phyloP scores from a whole-genome alignment of 1,139 yeast genomes.

The Yamadazyma sp. region DNA sequence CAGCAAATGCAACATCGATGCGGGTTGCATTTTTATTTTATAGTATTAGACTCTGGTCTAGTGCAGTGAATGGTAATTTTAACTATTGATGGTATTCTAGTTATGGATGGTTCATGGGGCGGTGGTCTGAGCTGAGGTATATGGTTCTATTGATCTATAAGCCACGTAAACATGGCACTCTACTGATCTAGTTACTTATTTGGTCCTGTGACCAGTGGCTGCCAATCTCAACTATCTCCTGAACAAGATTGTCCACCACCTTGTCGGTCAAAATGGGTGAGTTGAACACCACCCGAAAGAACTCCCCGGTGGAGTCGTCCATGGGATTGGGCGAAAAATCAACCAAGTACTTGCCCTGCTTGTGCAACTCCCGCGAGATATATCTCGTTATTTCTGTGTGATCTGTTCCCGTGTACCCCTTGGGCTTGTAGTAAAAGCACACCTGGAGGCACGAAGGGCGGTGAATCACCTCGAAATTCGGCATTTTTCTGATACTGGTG shows the following conservation, averaged over 20 bases:
- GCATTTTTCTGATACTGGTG: slow-evolving; percentile 29
- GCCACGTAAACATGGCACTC: no score
- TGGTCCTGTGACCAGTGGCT: no score
- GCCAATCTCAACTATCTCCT: slow-evolving; percentile 31
- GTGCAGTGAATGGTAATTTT: no score
- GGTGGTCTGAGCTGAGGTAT: no score
- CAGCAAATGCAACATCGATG: not conserved
- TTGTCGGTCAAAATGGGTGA: slow-evolving; percentile 57
- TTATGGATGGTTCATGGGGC: no score
- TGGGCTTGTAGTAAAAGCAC: slow-evolving; percentile 72
- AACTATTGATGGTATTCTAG: no score
- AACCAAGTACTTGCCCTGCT: slow-evolving; percentile 63
- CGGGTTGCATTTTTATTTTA: not conserved
- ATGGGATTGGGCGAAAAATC: slow-evolving; percentile 81
- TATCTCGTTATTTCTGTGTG: slow-evolving; percentile 62
- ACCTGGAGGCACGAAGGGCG: slow-evolving; percentile 83
- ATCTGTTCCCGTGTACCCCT: slow-evolving; percentile 26
- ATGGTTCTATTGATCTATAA: no score
- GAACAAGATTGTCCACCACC: slow-evolving; percentile 40
- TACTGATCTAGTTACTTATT: no score
- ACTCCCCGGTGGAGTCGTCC: slow-evolving; percentile 59
- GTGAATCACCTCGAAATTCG: slow-evolving; percentile 52
- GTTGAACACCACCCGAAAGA: slow-evolving; percentile 82
- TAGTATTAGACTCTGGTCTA: slow-evolving; percentile 2
- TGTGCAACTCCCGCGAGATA: slow-evolving; percentile 64